A percentile compares a stretch with the other conserved stretches of the same genome.
phyloP scores from a whole-genome alignment of 140 eudicot genomes.

The Erigeron philadelphicus region DNA sequence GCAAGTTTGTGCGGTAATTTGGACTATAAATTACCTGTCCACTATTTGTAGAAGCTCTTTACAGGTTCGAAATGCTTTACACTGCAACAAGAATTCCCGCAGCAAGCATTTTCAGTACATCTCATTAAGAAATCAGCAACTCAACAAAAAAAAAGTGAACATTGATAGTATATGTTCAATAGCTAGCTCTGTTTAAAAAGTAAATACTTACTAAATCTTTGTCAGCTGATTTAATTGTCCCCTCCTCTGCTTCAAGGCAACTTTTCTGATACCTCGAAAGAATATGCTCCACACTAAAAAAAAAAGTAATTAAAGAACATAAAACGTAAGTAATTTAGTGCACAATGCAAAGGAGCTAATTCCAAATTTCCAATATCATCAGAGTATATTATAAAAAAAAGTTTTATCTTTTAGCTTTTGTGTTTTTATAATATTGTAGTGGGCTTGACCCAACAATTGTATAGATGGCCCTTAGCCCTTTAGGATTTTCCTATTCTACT shows the following conservation, averaged over 20 bases:
- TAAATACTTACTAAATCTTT: conserved; percentile 17
- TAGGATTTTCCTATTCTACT: no score
- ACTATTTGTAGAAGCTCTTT: conserved; percentile 21
- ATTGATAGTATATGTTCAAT: background rate
- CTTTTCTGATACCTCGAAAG: conserved; percentile 12
- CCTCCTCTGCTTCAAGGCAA: conserved; percentile 19
- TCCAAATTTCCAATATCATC: no score
- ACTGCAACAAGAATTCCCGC: conserved; percentile 7
- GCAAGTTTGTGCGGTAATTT: background rate
- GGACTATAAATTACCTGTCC: conserved; percentile 17
- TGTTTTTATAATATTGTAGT: no score
- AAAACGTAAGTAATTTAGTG: background rate
- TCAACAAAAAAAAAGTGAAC: background rate
- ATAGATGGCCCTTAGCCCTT: no score
- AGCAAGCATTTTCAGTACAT: background rate
- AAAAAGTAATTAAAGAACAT: background rate
- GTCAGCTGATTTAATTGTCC: background rate
- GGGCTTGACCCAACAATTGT: no score
- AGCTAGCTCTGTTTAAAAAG: background rate
- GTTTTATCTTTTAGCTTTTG: no score
- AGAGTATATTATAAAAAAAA: no score
- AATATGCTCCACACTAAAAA: conserved; percentile 22
- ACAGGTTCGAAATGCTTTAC: conserved; percentile 13
- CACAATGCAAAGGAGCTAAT: background rate
- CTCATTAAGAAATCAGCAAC: background rate